These are phyloP conservation scores for Cryptococcus sp. DNA, from an alignment of 1,284 basidiomycete species.

Conservation along the genomic window DNA sequence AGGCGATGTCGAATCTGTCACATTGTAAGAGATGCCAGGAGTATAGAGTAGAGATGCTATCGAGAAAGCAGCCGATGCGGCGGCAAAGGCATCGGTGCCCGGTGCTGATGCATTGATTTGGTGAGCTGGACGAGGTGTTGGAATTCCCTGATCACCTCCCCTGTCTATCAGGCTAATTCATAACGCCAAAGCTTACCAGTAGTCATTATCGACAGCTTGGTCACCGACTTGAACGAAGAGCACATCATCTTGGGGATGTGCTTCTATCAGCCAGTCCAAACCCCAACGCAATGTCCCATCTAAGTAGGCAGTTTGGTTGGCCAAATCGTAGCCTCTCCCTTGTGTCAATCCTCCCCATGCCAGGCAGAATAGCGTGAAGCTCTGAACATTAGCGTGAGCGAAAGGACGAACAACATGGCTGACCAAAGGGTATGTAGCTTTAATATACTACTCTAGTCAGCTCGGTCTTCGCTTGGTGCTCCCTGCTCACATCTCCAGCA, in stretches of 20 bases:
- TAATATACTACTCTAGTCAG: conserved; percentile 59
- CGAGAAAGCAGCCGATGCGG: conserved; percentile 77
- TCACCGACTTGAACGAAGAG: conserved; percentile 75
- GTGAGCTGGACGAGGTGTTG: conserved; percentile 66
- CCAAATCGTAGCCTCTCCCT: conserved; percentile 73
- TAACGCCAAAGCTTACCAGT: conserved; percentile 46
- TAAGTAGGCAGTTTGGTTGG: conserved; percentile 81
- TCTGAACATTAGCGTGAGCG: conserved; percentile 23
- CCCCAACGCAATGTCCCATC: conserved; percentile 85
- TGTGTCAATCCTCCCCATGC: conserved; percentile 83
- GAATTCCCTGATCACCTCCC: conserved; percentile 80
- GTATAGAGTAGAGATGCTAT: conserved; percentile 77
- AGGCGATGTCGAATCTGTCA: conserved; percentile 43
- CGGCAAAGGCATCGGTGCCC: conserved; percentile 83
- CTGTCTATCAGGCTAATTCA: conserved; percentile 48
- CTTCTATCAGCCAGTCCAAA: conserved; percentile 78
- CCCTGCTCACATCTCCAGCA: conserved; percentile 55
- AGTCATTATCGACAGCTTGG: conserved; percentile 64
- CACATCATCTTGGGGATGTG: conserved; percentile 68
- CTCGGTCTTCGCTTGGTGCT: neutral
- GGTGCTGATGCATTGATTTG: conserved; percentile 71
- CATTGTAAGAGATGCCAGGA: conserved; percentile 52
- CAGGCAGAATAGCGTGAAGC: conserved; percentile 72
- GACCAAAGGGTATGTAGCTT: conserved; percentile 71
- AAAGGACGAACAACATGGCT: neutral